A percentile compares a stretch with the other conserved stretches of the same genome.
phyloP scores from a whole-genome alignment of 2,329 filamentous ascomycete genomes.

The Mariannaea elegans region DNA sequence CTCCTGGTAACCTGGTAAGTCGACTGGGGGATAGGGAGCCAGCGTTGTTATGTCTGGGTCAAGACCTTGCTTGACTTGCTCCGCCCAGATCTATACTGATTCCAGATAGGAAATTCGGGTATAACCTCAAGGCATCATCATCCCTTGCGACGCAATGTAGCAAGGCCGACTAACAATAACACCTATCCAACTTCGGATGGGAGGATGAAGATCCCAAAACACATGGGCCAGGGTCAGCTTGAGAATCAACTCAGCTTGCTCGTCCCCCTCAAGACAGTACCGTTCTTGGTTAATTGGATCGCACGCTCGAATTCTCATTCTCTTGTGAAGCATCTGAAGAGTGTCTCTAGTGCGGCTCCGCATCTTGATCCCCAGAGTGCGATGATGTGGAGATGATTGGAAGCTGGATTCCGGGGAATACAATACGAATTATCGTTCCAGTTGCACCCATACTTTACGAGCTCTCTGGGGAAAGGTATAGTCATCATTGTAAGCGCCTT shows the following conservation, averaged over 20 bases:
- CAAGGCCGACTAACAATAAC: neutral
- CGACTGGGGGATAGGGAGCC: neutral
- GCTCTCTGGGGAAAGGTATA: neutral
- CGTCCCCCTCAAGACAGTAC: neutral
- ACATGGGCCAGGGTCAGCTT: neutral
- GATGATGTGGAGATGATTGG: too few relatives aligned
- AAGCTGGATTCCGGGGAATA: too few relatives aligned
- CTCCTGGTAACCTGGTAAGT: neutral
- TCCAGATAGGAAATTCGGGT: conserved; percentile 12
- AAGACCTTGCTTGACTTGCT: neutral
- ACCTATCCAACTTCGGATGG: neutral
- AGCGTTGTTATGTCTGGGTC: neutral
- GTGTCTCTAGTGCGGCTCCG: neutral
- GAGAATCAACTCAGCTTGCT: neutral
- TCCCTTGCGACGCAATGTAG: neutral
- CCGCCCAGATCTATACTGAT: conserved; percentile 18
- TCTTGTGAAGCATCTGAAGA: neutral
- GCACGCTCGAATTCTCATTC: neutral
- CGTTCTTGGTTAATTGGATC: neutral
- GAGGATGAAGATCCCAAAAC: conserved; percentile 9
- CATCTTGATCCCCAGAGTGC: neutral
- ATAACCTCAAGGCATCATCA: neutral
- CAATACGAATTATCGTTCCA: too few relatives aligned
- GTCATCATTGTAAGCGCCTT: neutral
- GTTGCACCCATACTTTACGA: too few relatives aligned